A percentile compares a stretch with the other conserved stretches of the same genome.
These are phyloP conservation scores for Boletellus emodensis DNA, from an alignment of 768 basidiomycete genomes.

Conservation along the genomic window DNA sequence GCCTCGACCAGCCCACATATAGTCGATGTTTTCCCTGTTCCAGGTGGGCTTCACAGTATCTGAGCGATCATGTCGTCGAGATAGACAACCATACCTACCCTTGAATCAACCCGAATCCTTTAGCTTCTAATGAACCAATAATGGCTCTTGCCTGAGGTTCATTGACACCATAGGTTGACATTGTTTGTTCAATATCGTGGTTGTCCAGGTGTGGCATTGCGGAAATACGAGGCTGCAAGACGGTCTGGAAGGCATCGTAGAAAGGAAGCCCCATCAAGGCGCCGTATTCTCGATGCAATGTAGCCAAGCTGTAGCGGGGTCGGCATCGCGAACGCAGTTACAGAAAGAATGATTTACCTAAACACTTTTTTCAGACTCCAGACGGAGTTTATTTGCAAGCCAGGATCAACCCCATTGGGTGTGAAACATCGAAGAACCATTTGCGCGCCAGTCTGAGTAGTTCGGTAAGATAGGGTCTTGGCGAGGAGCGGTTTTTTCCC, in stretches of 20 bases:
- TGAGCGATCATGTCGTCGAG: not conserved
- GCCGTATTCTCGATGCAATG: slow-evolving; percentile 87
- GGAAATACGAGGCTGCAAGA: slow-evolving; percentile 66
- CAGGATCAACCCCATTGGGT: slow-evolving; percentile 46
- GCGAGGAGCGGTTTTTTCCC: slow-evolving; percentile 58
- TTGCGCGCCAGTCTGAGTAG: slow-evolving; percentile 44
- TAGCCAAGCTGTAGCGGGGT: slow-evolving; percentile 63
- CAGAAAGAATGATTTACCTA: slow-evolving; percentile 45
- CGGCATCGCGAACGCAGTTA: slow-evolving; percentile 1
- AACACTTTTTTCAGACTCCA: slow-evolving; percentile 82
- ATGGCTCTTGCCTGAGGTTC: slow-evolving; percentile 94
- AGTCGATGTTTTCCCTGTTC: slow-evolving; percentile 97
- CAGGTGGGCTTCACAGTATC: slow-evolving; percentile 69
- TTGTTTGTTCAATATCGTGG: slow-evolving; percentile 57
- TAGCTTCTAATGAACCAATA: slow-evolving; percentile 58
- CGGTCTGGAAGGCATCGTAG: slow-evolving; percentile 70
- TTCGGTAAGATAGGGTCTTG: slow-evolving; percentile 56
- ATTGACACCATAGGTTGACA: slow-evolving; percentile 73
- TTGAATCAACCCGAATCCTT: slow-evolving; percentile 91
- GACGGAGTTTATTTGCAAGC: slow-evolving; percentile 56
- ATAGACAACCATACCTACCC: slow-evolving; percentile 53
- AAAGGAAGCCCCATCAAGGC: slow-evolving; percentile 80
- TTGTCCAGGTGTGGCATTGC: slow-evolving; percentile 41
- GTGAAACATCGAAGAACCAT: slow-evolving; percentile 57
- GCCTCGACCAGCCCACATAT: slow-evolving; percentile 92